Percentiles rank a stretch among this genome's conserved stretches.
phyloP scores from a whole-genome alignment of 441 rosid genomes.

The Omphalea diandra region DNA sequence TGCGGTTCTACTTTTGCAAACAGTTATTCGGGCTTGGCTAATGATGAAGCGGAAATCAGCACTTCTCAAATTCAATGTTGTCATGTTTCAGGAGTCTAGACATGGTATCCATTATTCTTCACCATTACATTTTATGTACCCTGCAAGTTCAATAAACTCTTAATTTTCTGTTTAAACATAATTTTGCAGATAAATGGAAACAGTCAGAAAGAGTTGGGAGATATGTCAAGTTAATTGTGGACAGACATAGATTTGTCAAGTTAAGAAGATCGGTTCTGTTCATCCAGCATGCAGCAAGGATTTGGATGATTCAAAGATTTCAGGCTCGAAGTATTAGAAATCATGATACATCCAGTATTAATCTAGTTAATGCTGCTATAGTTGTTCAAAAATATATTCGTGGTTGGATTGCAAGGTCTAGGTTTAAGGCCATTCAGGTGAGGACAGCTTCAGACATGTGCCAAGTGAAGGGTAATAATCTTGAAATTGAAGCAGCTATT shows the following conservation, averaged over 20 bases:
- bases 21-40: slow-evolving; percentile 56
- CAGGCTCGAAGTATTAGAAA: slow-evolving; percentile 7
- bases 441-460: slow-evolving; percentile 19
- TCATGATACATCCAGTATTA: slow-evolving; percentile 18
- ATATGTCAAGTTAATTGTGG: slow-evolving; percentile 42
- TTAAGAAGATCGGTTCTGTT: slow-evolving; percentile 42
- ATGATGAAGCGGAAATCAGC: slow-evolving; percentile 41
- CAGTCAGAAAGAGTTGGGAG: slow-evolving; percentile 34
- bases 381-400: slow-evolving; percentile 30
- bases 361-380: slow-evolving; percentile 31
- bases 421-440: slow-evolving; percentile 20
- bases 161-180: slow-evolving; percentile 1
- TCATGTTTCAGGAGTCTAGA: slow-evolving; percentile 29
- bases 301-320: slow-evolving; percentile 38
- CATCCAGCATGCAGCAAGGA: slow-evolving; percentile 65
- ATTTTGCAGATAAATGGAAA: slow-evolving; percentile 35
- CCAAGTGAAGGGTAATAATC: slow-evolving; percentile 19
- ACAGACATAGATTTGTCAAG: slow-evolving; percentile 52
- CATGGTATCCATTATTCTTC: slow-evolving; percentile 35
- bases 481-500: slow-evolving; percentile 46
- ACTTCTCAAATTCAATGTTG: slow-evolving; percentile 23
- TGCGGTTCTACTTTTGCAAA: slow-evolving; percentile 55
- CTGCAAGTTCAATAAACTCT: background rate
- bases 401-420: slow-evolving; percentile 32
- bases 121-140: slow-evolving; percentile 4